These are phyloP conservation scores for Melastoma malabathricum DNA, from an alignment of 345 rosid species.

Conservation along the genomic window DNA sequence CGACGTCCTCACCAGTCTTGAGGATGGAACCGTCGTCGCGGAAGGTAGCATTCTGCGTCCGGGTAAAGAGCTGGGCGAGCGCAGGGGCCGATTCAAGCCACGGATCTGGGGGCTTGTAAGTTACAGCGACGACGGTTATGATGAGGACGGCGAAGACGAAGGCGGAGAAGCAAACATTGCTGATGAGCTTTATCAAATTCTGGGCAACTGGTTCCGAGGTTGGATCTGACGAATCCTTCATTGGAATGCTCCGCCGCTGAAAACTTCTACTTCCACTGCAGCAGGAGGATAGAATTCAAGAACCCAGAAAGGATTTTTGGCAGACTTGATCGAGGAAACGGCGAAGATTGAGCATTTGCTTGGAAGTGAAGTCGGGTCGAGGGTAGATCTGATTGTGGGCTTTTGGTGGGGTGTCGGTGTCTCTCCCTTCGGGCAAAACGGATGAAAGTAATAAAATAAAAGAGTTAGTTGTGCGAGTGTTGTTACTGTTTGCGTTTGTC, in stretches of 20 bases:
- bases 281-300: no score
- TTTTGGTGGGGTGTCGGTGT: no score
- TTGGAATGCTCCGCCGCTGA: slow-evolving; percentile 7
- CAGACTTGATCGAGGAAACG: no score
- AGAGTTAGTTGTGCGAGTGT: no score
- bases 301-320: no score
- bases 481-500: no score
- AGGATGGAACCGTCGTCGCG: slow-evolving; percentile 52
- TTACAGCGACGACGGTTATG: slow-evolving; percentile 70
- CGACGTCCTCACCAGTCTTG: slow-evolving; percentile 68
- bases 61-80: slow-evolving; percentile 57
- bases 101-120: slow-evolving; percentile 95
- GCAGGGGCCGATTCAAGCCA: slow-evolving; percentile 93
- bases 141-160: slow-evolving; percentile 76
- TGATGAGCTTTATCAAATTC: slow-evolving; percentile 61
- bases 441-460: no score
- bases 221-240: slow-evolving; percentile 50
- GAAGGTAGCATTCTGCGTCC: slow-evolving; percentile 66
- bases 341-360: no score
- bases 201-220: slow-evolving; percentile 65
- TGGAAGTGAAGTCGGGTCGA: no score
- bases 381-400: no score
- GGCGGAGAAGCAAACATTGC: slow-evolving; percentile 87
- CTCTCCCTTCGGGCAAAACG: no score
- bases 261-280: no score